Evolutionary conservation across 306 rosid genomes (phyloP), one percentile per base, ranked within the genome.

Genomic region (Rosa persica): DNA sequence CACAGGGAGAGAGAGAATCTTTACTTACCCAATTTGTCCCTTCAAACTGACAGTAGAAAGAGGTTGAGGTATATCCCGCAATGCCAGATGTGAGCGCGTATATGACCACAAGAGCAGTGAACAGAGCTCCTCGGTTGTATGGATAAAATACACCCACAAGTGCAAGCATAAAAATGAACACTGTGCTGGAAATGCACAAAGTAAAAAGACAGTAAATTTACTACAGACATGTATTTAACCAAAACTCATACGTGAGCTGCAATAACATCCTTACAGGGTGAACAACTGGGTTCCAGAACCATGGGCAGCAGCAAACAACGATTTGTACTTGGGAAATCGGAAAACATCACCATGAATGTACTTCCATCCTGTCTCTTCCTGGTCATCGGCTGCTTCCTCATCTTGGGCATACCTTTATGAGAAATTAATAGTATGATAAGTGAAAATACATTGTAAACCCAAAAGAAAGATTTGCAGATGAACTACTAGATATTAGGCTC

Each of bases 311-410:
- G 98, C 86, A 81, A 94, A 92, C 62, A 94, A 51, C 40, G 98
- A 94, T 81, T 94, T 94, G 86, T 79, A 36, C 79, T 89, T 87
- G 38, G 98, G 98, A 78, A 92, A 94, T 78, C 98, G 90, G 82
- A 94, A 94, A 84, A 94, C 97, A 78, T 94, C 98, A 40, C 98
- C 98, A 67, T 94, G 97, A 75, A 94, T 94, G 82, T 94, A 94
- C 83, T 94, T 94, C 98, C 98, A 94, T 46, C 98, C 98, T 0
- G 98, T 94, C 85, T 94, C 97, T 86, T 94, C 98, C 81, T 94
- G 98, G 80, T 94, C 98, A 88, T 94, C 97, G 62, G 93, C 97
- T 72, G 97, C 94, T 88, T 92, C 98, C 84, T 94, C 98, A 78
- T 94, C 98, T 89, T 94, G 97, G 12, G 97, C 98, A 78, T 94